Evolutionary conservation across 441 rosid species (phyloP).

Genomic region (Macaranga tanarius): DNA sequence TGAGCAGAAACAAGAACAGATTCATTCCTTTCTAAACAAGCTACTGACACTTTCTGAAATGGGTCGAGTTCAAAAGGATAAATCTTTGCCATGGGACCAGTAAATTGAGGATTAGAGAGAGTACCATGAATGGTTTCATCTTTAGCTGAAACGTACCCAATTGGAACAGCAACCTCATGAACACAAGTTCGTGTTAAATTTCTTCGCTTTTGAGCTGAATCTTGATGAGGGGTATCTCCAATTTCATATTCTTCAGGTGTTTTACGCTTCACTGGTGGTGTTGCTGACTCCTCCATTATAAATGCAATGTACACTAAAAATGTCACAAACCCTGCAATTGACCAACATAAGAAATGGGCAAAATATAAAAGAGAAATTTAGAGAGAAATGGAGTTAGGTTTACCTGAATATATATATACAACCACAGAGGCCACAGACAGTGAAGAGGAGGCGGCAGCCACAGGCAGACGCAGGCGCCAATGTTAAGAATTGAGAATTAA

Average conservation of each 20-base stretch:
- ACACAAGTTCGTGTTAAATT: conserved; percentile 69
- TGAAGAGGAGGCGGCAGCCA: too few relatives aligned
- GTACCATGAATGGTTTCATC: conserved; percentile 68
- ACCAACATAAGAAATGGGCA: too few relatives aligned
- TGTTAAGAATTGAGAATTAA: too few relatives aligned
- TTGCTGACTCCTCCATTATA: conserved; percentile 16
- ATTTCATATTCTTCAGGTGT: conserved; percentile 25
- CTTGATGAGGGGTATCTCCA: conserved; percentile 34
- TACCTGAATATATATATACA: too few relatives aligned
- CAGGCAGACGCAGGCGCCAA: too few relatives aligned
- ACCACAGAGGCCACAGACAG: too few relatives aligned
- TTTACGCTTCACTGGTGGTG: conserved; percentile 46
- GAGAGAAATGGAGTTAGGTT: too few relatives aligned
- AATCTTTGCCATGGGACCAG: conserved; percentile 79
- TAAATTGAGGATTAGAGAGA: conserved; percentile 65
- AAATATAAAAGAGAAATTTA: too few relatives aligned
- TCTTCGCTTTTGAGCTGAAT: conserved; percentile 52
- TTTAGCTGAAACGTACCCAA: conserved; percentile 49
- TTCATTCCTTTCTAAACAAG: conserved; percentile 89
- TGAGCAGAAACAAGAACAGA: conserved; percentile 97
- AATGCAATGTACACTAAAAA: background rate
- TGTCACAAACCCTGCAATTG: background rate
- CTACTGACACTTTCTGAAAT: conserved; percentile 84
- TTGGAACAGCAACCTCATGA: conserved; percentile 92
- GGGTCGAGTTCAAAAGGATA: conserved; percentile 82